Base-by-base conservation (phyloP, 176 grass and related monocot genomes). In the Elymus sibiricus region DNA sequence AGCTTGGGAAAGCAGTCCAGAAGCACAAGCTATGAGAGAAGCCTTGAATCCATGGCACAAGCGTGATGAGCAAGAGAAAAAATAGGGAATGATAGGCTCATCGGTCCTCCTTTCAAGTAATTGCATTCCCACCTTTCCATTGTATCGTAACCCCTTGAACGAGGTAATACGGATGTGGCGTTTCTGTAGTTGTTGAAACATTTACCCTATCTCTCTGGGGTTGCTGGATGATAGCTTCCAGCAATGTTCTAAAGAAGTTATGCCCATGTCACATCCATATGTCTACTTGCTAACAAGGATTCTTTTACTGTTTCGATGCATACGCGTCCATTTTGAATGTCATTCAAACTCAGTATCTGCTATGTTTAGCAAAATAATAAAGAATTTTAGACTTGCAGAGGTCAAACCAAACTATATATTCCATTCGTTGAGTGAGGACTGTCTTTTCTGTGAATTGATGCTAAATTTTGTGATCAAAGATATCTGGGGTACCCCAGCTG, bases 11-110 rank as follows among this genome's bases (percentile, higher is more conserved):
- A 92, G 83, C 89, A 90, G 85, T 84, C 82, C 77, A 6, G 95
- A 95, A 58, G 93, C 86, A 69, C 89, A 93, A 87, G 93, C 89
- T 24, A 92, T 84, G 81, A 95, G 86, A 87, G 91, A 98, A 78
- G 91, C 95, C 56, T 56, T 98, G 43, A 98, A 98, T 81, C 93
- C 95, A 9, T 98, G 93, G 93, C 74, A 81, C 74, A 95, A 93
- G 61, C 85, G 85, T 9, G 89, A 98, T 22, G 89, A 92, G 3
- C 49, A 93, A 69, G 86, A 84, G 12, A 81, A 80, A 79, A 93
- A 77, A 64, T 28, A 86, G 63, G 62, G 0, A 76, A 31, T 16
- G 49, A 3, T 93, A 68, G 29, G 16, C 16, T 94, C 70, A n/a
- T 39, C 46, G 32, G 24, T 70, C 58, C 11, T 66, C 42, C 16